Percentiles rank a stretch among this genome's conserved stretches.
These are phyloP conservation scores for Hypoxylon crocopeplum DNA, from an alignment of 495 filamentous ascomycete species.

Conservation along the genomic window DNA sequence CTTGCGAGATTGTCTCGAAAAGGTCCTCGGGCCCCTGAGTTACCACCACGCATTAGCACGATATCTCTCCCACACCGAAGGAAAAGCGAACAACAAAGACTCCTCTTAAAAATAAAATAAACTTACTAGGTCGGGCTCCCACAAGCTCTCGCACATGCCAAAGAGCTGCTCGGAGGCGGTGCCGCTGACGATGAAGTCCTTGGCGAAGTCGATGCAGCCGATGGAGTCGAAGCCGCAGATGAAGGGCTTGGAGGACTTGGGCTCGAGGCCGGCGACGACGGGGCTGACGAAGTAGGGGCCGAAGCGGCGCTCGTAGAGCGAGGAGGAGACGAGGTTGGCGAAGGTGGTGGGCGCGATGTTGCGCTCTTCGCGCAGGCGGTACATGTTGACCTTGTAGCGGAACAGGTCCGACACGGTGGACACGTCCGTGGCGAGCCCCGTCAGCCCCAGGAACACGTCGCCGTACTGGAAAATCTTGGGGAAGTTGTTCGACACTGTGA, in stretches of 20 bases:
- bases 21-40: slow-evolving; percentile 84
- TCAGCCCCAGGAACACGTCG: slow-evolving; percentile 94
- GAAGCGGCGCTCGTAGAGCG: slow-evolving; percentile 92
- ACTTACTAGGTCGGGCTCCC: slow-evolving; percentile 94
- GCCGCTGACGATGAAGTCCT: slow-evolving; percentile 98
- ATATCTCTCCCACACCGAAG: not conserved
- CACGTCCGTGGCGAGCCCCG: slow-evolving; percentile 95
- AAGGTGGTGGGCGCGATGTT: slow-evolving; percentile 92
- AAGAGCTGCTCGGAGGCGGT: slow-evolving; percentile 97
- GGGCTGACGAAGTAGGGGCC: slow-evolving; percentile 95
- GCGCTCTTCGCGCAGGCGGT: slow-evolving; percentile 96
- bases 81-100: too few species aligned
- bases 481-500: slow-evolving; percentile 99
- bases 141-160: slow-evolving; percentile 97
- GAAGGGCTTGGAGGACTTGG: slow-evolving; percentile 90
- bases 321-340: slow-evolving; percentile 90
- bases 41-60: not conserved
- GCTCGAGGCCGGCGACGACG: slow-evolving; percentile 92
- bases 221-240: slow-evolving; percentile 99
- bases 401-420: slow-evolving; percentile 94
- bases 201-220: slow-evolving; percentile 98
- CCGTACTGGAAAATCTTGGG: slow-evolving; percentile 99
- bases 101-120: too few species aligned
- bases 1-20: slow-evolving; percentile 97
- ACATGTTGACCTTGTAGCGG: slow-evolving; percentile 99